These are phyloP conservation scores for Phyllosticta paracitricarpa DNA, from an alignment of 2,329 filamentous ascomycete species.

Conservation along the genomic window DNA sequence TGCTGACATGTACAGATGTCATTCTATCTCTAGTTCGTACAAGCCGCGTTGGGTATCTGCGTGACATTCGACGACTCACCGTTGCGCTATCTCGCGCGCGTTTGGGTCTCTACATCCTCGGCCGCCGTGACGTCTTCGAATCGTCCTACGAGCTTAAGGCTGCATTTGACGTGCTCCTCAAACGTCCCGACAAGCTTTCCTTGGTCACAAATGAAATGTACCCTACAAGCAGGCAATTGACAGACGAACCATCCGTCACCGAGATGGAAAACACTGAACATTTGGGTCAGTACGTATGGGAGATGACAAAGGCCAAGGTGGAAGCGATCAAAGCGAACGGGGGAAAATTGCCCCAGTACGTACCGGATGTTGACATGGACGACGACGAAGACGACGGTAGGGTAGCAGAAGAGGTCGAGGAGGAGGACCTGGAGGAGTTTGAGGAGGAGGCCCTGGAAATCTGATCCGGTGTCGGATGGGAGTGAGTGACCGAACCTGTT, in stretches of 20 bases:
- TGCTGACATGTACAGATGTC: slow-evolving; percentile 54
- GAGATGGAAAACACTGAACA: slow-evolving; percentile 90
- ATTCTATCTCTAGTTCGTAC: slow-evolving; percentile 90
- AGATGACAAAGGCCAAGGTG: slow-evolving; percentile 76
- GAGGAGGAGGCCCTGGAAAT: background rate
- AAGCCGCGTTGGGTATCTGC: slow-evolving; percentile 78
- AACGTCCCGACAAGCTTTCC: slow-evolving; percentile 69
- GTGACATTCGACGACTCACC: slow-evolving; percentile 85
- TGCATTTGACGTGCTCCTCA: slow-evolving; percentile 70
- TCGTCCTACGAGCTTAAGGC: slow-evolving; percentile 77
- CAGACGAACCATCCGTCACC: slow-evolving; percentile 47
- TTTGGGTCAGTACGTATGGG: slow-evolving; percentile 87
- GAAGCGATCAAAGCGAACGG: slow-evolving; percentile 43
- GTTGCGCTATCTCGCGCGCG: slow-evolving; percentile 89
- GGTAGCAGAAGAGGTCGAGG: slow-evolving; percentile 16
- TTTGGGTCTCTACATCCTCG: slow-evolving; percentile 84
- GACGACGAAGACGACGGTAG: slow-evolving; percentile 26
- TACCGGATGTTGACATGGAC: slow-evolving; percentile 20
- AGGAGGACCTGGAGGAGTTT: slow-evolving; percentile 41
- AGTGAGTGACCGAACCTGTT: background rate
- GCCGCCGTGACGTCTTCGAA: slow-evolving; percentile 80
- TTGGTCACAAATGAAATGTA: slow-evolving; percentile 82
- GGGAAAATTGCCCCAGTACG: slow-evolving; percentile 22
- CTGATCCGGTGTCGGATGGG: background rate
- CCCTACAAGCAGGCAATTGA: slow-evolving; percentile 49